phyloP scores from a whole-genome alignment of 805 yeast species.

The Nakazawaea molendinolei region DNA sequence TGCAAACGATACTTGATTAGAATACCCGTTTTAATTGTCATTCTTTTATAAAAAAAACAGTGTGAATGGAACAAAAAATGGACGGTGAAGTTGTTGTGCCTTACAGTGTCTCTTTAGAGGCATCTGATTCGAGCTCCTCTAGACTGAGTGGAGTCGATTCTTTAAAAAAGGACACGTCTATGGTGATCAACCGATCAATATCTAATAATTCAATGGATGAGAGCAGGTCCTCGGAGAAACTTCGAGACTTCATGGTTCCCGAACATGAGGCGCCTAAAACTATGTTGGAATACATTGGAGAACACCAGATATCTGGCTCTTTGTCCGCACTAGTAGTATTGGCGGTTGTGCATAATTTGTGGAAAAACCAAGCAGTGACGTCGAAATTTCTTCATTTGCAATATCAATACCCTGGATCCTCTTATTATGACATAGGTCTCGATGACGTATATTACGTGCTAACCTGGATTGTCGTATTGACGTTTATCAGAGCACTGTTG shows the following conservation, averaged over 20 bases:
- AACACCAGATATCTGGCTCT: neutral
- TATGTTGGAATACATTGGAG: neutral
- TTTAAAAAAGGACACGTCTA: too few species aligned
- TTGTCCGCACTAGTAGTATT: neutral
- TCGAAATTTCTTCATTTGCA: slow-evolving; percentile 35
- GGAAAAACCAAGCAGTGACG: slow-evolving; percentile 21
- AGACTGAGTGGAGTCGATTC: too few species aligned
- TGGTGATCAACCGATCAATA: too few species aligned
- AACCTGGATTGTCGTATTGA: slow-evolving; percentile 47
- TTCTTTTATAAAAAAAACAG: too few species aligned
- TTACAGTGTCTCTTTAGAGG: too few species aligned
- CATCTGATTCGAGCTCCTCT: too few species aligned
- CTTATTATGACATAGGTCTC: slow-evolving; percentile 45
- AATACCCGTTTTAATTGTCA: too few species aligned
- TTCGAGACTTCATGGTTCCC: neutral
- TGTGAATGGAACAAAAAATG: too few species aligned
- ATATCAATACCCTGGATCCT: slow-evolving; percentile 23
- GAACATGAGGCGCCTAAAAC: neutral
- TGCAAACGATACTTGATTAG: too few species aligned
- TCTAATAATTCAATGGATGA: too few species aligned
- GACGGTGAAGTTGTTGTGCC: too few species aligned
- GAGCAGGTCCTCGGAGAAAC: too few species aligned
- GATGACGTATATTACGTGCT: slow-evolving; percentile 50
- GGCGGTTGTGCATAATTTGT: neutral
- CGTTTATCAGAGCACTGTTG: slow-evolving; percentile 51